phyloP scores from a whole-genome alignment of 2,329 filamentous ascomycete species.

The Fusarium decemcellulare region DNA sequence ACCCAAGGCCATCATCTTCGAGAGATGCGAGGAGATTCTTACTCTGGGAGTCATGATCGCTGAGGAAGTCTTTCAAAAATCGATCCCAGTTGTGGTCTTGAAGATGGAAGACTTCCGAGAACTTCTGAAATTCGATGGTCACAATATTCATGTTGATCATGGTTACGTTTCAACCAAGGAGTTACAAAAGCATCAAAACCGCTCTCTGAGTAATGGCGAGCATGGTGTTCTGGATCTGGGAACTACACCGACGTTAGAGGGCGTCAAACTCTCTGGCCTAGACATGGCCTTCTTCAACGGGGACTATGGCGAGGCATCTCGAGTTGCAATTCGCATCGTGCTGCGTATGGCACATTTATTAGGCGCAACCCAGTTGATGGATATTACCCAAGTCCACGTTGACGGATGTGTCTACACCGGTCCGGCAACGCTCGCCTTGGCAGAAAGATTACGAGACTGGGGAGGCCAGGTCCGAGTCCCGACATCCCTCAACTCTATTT shows the following conservation, averaged over 20 bases:
- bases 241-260: constrained; percentile 14
- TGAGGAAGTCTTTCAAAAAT: constrained; percentile 54
- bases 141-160: constrained; percentile 21
- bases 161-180: constrained; percentile 8
- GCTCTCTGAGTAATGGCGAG: not conserved
- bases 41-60: constrained; percentile 61
- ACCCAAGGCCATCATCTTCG: constrained; percentile 58
- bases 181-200: not conserved
- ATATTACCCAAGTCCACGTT: constrained; percentile 50
- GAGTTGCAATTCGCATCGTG: constrained; percentile 56
- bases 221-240: constrained; percentile 16
- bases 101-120: constrained; percentile 26
- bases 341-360: constrained; percentile 53
- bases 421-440: constrained; percentile 53
- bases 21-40: constrained; percentile 58
- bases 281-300: constrained; percentile 49
- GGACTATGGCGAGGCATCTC: constrained; percentile 49
- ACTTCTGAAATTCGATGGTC: constrained; percentile 16
- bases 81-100: constrained; percentile 57
- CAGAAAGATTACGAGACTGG: constrained; percentile 50
- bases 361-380: constrained; percentile 51
- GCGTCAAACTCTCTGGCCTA: not conserved
- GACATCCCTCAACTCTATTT: constrained; percentile 60
- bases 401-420: constrained; percentile 57
- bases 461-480: constrained; percentile 55